Base-by-base conservation (phyloP, 768 basidiomycete species). In the Sarcodon sp. region DNA sequence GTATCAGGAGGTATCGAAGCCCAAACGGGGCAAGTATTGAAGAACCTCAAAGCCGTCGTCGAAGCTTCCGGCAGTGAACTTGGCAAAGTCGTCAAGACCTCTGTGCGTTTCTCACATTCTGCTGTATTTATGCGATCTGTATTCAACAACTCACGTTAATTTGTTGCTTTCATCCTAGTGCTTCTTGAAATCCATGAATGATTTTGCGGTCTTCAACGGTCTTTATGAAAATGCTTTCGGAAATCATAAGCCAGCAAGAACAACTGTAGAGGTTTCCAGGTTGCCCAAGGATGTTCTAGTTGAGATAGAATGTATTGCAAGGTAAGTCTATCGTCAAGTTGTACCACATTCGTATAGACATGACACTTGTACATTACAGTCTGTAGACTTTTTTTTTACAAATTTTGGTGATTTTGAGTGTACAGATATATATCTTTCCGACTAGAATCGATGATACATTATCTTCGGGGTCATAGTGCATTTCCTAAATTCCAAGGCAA, bases 231-330 rank as follows among this genome's bases (percentile, higher is more conserved):
- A 76, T 47, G 83, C 87, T 66, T 97, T 98, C 61, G 91, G 87
- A 8, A 73, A 77, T 33, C 87, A 93, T 68, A 92, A 87, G 64
- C 94, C 96, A 43, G 92, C 96, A 3, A 73, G 96, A 52, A 91
- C 91, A 32, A 80, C 86, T 33, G 88, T 99, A 46, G 90, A 97
- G 68, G 89, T 91, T 33, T 70, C 83, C 33, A 72, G 89, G 41
- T 73, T 98, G 47, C 94, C 94, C 8, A 88, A 83, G 62, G 87
- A 91, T 57, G 93, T 89, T 7, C 70, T 93, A 34, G 80, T 96
- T 45, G 94, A 98, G 72, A 77, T 98, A 48, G 94, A 98, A 65
- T 81, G 78, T 51, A 84, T 92, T 63, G 88, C 81, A 10, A 83
- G 80, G 83, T 81, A 41, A 2, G 21, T 27, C 21, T 27, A 27